A percentile compares a stretch with the other conserved stretches of the same genome.
Conservation (phyloP, 202 grass and related monocot genomes). For the Tripidium arundinaceum region DNA sequence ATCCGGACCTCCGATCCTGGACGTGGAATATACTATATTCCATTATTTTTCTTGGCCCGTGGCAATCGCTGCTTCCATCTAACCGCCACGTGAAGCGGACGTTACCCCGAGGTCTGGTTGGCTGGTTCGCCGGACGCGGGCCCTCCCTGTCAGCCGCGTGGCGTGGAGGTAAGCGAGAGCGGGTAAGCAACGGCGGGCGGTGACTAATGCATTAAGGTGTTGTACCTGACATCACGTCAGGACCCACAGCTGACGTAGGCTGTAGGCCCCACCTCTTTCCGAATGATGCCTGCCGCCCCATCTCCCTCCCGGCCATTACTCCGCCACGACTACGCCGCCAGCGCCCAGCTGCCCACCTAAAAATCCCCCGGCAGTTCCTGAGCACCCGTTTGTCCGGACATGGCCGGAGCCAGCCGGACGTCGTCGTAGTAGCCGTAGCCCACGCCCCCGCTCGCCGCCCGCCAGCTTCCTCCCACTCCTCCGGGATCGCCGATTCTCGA, state of each 20-base stretch:
- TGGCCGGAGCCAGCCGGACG: conserved; percentile 20
- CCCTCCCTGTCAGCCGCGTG: accelerated
- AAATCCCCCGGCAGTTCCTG: background rate
- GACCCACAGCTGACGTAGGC: background rate
- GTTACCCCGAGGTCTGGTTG: background rate
- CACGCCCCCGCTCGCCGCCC: background rate
- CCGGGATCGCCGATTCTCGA: conserved; percentile 10
- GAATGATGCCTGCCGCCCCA: background rate
- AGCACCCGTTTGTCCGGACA: conserved; percentile 7
- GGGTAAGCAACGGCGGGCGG: conserved; percentile 47
- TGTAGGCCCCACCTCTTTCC: background rate
- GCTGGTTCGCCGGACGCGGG: accelerated
- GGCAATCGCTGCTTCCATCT: background rate
- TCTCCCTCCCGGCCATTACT: background rate
- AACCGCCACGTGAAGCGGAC: accelerated
- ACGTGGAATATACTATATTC: background rate
- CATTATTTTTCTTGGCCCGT: background rate
- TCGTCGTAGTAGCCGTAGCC: background rate
- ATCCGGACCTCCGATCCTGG: background rate
- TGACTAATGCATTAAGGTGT: background rate
- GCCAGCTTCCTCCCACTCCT: background rate
- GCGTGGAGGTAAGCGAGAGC: accelerated
- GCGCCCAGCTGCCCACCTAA: conserved; percentile 10
- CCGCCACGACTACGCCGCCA: conserved; percentile 10
- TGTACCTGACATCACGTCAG: background rate